phyloP scores from a whole-genome alignment of 805 yeast species.

The Spathaspora sp. region DNA sequence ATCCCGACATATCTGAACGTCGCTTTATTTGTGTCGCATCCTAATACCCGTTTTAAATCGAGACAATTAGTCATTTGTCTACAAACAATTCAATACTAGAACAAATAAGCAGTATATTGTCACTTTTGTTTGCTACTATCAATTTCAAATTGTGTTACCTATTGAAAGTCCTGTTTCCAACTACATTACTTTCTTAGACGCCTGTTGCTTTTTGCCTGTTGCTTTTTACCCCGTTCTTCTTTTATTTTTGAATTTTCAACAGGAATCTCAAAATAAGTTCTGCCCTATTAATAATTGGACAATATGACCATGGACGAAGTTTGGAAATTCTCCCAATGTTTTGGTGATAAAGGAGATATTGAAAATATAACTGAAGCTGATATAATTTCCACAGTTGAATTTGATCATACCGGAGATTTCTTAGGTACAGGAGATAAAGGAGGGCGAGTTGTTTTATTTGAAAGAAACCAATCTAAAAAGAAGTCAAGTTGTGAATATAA shows the following conservation, averaged over 20 bases:
- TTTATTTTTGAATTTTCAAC: neutral
- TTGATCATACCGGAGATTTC: constrained; percentile 91
- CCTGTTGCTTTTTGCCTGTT: neutral
- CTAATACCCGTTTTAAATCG: no score
- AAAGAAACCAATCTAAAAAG: constrained; percentile 71
- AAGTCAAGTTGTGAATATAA: constrained; percentile 78
- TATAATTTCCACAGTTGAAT: constrained; percentile 94
- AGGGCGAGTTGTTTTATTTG: constrained; percentile 94
- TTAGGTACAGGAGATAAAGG: constrained; percentile 98
- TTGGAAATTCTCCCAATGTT: constrained; percentile 94
- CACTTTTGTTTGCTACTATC: neutral
- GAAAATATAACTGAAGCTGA: constrained; percentile 96
- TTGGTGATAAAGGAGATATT: constrained; percentile 97
- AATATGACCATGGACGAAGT: constrained; percentile 27
- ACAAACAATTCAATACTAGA: no score
- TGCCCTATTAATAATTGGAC: neutral
- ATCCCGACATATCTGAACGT: no score
- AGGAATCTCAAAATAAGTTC: no score
- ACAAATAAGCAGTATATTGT: neutral
- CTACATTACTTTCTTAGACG: neutral
- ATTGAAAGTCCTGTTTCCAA: no score
- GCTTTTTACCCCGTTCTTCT: neutral
- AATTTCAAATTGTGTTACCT: no score
- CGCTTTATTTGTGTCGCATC: no score
- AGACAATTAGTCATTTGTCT: no score